Evolutionary conservation across 805 yeast species (phyloP).

Genomic region (Candida pseudoglaebosa): DNA sequence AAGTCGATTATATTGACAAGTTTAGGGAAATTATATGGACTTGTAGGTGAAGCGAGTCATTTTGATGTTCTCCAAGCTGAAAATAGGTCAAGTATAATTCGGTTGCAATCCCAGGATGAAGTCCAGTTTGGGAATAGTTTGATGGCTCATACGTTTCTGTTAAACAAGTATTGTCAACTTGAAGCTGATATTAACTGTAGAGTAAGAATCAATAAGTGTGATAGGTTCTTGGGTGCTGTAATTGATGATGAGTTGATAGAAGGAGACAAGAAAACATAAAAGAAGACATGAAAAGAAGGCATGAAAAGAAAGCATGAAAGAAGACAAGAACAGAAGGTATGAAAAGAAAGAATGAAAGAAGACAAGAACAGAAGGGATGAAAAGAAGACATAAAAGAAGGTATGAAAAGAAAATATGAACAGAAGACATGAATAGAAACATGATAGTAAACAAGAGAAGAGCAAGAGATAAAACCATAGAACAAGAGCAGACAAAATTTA

Average conservation of each 20-base stretch:
- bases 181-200: constrained; percentile 16
- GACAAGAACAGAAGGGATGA: too few species aligned
- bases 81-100: constrained; percentile 17
- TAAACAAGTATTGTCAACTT: constrained; percentile 21
- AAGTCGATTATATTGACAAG: constrained; percentile 20
- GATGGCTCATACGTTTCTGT: constrained; percentile 25
- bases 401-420: too few species aligned
- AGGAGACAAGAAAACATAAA: too few species aligned
- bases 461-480: too few species aligned
- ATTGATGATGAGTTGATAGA: constrained; percentile 7
- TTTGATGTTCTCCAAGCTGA: constrained; percentile 22
- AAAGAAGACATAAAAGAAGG: too few species aligned
- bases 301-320: too few species aligned
- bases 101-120: constrained; percentile 26
- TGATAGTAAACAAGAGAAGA: too few species aligned
- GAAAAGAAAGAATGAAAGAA: too few species aligned
- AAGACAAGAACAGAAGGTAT: too few species aligned
- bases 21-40: constrained; percentile 27
- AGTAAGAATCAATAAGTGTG: constrained; percentile 14
- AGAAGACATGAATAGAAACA: too few species aligned
- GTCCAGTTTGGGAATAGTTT: constrained; percentile 28
- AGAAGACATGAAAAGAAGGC: too few species aligned
- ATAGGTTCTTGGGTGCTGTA: constrained; percentile 19
- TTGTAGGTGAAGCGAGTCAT: constrained; percentile 30
- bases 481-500: too few species aligned